Evolutionary conservation across 2,329 filamentous ascomycete genomes (phyloP), one percentile per base, ranked within the genome.

Genomic region (Parastagonospora avenae): DNA sequence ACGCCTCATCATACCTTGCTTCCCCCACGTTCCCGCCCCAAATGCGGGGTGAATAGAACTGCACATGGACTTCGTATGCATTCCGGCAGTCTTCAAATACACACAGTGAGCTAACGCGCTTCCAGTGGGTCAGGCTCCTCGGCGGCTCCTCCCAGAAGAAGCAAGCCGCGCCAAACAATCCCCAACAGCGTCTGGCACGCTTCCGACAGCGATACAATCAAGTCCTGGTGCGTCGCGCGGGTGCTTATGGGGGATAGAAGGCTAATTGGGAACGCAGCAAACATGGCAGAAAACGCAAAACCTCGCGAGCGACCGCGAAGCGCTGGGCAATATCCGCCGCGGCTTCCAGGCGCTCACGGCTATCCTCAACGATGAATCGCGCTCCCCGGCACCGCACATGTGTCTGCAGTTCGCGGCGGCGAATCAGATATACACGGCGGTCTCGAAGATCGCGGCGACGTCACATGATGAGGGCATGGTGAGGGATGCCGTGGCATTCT

Each of bases 401-500:
- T 99, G 94, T 77, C 90, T 97, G 32, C 83, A 88, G 64, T 97
- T 93, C 75, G 90, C 91, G 52, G 86, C 91, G 31, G 85, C 86
- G 46, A 91, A 92, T 62, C 91, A 96, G 72, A 89, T 97, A 44
- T 99, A 96, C 72, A 86, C 91, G 4, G 89, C 90, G 10, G 87
- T 97, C 57, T 90, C 90, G 57, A 92, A 96, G 76, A 92, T 97
- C 62, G 92, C 92, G 2, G 86, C 90, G 2, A 88, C 88, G 0
- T 92, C 90, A 29, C 88, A 91, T 71, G 90, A 96, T 73, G 89
- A 95, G 64, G 88, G 85, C 68, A 88, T 97, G 67, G 88, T 97
- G 62, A 87, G 88, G 59, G 90, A 93, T 67, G 89, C 90, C 24
- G 89, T 96, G 32, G 80, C 88, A 35, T 87, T 97, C 69, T 97